These are phyloP conservation scores for Sphenostylis stenocarpa DNA, from an alignment of 306 rosid genomes.

Conservation along the genomic window DNA sequence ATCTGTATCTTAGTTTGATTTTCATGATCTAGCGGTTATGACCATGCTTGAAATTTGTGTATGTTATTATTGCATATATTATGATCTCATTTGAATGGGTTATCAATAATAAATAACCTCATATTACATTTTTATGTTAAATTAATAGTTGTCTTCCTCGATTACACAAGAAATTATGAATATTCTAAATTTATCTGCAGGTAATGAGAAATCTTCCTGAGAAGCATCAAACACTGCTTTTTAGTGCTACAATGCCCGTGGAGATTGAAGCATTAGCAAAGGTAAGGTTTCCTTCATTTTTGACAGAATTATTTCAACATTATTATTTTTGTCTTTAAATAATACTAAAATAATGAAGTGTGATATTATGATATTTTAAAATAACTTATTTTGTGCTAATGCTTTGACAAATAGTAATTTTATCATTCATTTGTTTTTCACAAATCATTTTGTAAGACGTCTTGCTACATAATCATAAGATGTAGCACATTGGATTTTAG, in stretches of 20 bases:
- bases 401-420: background rate
- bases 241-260: constrained; percentile 91
- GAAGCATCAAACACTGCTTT: constrained; percentile 81
- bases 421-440: constrained; percentile 15
- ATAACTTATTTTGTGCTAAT: constrained; percentile 19
- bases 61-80: background rate
- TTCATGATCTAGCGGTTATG: constrained; percentile 17
- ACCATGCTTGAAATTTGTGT: background rate
- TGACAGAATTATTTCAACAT: background rate
- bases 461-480: constrained; percentile 6
- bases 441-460: background rate
- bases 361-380: constrained; percentile 7
- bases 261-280: constrained; percentile 85
- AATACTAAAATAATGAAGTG: background rate
- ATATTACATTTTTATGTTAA: background rate
- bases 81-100: background rate
- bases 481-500: constrained; percentile 17
- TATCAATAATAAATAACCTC: background rate
- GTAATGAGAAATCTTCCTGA: constrained; percentile 77
- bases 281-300: constrained; percentile 44
- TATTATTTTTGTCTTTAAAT: constrained; percentile 6
- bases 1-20: constrained; percentile 16
- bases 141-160: background rate
- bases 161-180: constrained; percentile 22
- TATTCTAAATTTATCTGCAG: constrained; percentile 43